A percentile compares a stretch with the other conserved stretches of the same genome.
These are phyloP conservation scores for Fusarium subglutinans DNA, from an alignment of 2,329 filamentous ascomycete species.

Conservation along the genomic window DNA sequence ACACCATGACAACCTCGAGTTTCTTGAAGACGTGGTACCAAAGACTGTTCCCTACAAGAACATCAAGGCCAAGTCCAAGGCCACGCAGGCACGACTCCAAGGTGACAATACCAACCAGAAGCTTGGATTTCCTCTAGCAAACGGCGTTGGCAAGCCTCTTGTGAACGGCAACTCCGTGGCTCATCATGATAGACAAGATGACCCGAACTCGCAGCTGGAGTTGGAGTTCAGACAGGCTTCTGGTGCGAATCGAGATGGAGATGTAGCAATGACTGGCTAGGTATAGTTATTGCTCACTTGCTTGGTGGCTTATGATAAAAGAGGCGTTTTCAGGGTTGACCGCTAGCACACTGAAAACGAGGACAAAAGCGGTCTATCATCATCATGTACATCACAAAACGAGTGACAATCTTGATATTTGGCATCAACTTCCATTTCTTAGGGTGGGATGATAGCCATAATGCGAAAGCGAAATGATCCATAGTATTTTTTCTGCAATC, in stretches of 20 bases:
- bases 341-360: not conserved
- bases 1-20: constrained; percentile 93
- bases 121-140: constrained; percentile 32
- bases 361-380: not conserved
- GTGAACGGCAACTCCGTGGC: constrained; percentile 44
- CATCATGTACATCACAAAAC: not conserved
- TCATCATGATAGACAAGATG: constrained; percentile 46
- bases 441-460: constrained; percentile 6
- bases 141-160: constrained; percentile 42
- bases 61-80: constrained; percentile 71
- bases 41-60: constrained; percentile 84
- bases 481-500: constrained; percentile 26
- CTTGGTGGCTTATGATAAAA: not conserved
- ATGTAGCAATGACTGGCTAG: constrained; percentile 70
- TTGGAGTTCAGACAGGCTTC: constrained; percentile 62
- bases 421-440: not conserved
- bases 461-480: constrained; percentile 18
- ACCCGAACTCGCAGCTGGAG: constrained; percentile 64
- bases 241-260: constrained; percentile 53
- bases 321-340: not conserved
- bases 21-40: constrained; percentile 89
- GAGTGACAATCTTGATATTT: not conserved
- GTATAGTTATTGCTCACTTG: not conserved
- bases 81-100: constrained; percentile 56
- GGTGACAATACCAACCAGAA: constrained; percentile 51